Evolutionary conservation across 371 early-diverging fungal species (phyloP), one percentile per base, ranked within the genome.

Genomic region (Rhizopus delemar): DNA sequence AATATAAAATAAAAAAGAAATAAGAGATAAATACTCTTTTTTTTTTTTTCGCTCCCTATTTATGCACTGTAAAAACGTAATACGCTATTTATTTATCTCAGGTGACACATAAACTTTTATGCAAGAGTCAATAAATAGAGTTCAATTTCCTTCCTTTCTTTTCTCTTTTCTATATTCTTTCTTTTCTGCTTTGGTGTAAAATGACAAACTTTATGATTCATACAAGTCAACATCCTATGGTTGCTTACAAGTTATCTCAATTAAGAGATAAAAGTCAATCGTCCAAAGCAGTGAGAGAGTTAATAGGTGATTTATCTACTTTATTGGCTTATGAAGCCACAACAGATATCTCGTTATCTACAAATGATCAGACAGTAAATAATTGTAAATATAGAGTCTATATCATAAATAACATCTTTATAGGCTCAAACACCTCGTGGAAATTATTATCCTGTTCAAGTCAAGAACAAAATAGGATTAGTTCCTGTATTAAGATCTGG

Each of bases 401-500:
- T 43, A 13, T 49, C 5, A 22, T 22, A 22, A 22, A 22, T 22
- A 22, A 22, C 22, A 22, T 22, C 2, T 22, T 22, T 22, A 22
- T 66, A 66, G 62, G 55, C 54, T 34, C 13, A 39, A 51, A 74
- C 72, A 51, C 85, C 86, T 34, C 68, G 78, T 50, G 83, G 76
- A 13, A 34, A 71, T 2, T 92, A 76, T 74, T 55, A 68, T 46
- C 83, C 75, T 0, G 60, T 66, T 8, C 74, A 81, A 33, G 51
- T 94, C 8, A 77, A 70, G 39, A 75, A 81, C 16, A 73, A 64
- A 36, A 74, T 90, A 22, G 94, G 83, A 0, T 76, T 94, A 9
- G 85, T 94, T n/a, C 94, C 94, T 33, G 85, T 94, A 35, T 72
- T 94, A 50, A 85, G 93, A 61, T 90, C 92, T 32, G 93, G 93